These are phyloP conservation scores for Boletellus deceptivus DNA, from an alignment of 1,284 basidiomycete species.

Conservation along the genomic window DNA sequence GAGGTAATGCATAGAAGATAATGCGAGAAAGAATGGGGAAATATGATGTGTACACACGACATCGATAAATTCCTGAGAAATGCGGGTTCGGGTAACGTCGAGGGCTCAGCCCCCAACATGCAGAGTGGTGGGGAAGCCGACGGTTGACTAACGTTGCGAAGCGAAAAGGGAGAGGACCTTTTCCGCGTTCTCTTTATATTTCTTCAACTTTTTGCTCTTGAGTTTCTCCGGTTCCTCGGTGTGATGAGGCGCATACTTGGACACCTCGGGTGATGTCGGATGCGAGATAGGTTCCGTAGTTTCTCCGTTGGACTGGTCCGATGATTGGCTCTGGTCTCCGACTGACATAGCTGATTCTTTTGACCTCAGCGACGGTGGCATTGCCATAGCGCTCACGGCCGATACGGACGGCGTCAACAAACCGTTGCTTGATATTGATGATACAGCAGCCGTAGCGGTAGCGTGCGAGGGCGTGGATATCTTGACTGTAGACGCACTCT, in stretches of 20 bases:
- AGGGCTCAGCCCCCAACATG: slow-evolving; percentile 27
- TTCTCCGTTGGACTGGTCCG: slow-evolving; percentile 67
- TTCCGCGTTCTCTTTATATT: slow-evolving; percentile 79
- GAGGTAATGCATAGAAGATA: slow-evolving; percentile 32
- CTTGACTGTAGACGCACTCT: slow-evolving; percentile 38
- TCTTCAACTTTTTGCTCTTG: slow-evolving; percentile 73
- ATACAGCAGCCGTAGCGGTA: slow-evolving; percentile 47
- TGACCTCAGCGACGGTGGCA: slow-evolving; percentile 70
- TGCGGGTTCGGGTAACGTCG: slow-evolving; percentile 10
- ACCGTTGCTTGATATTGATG: slow-evolving; percentile 47
- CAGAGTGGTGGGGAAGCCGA: neutral
- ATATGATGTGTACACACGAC: slow-evolving; percentile 21
- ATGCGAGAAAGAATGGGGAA: slow-evolving; percentile 10
- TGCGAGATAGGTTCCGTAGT: slow-evolving; percentile 24
- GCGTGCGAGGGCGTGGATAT: slow-evolving; percentile 46
- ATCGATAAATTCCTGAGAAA: slow-evolving; percentile 21
- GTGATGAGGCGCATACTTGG: slow-evolving; percentile 28
- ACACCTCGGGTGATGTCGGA: slow-evolving; percentile 33
- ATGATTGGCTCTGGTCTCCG: slow-evolving; percentile 62
- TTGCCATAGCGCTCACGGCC: slow-evolving; percentile 38
- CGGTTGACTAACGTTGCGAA: slow-evolving; percentile 40
- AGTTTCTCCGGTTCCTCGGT: slow-evolving; percentile 49
- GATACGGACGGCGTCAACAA: slow-evolving; percentile 61
- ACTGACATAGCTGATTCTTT: slow-evolving; percentile 75
- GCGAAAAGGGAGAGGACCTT: slow-evolving; percentile 78